Base-by-base conservation (phyloP, 2,329 filamentous ascomycete species). In the Fusarium kyushuense region DNA sequence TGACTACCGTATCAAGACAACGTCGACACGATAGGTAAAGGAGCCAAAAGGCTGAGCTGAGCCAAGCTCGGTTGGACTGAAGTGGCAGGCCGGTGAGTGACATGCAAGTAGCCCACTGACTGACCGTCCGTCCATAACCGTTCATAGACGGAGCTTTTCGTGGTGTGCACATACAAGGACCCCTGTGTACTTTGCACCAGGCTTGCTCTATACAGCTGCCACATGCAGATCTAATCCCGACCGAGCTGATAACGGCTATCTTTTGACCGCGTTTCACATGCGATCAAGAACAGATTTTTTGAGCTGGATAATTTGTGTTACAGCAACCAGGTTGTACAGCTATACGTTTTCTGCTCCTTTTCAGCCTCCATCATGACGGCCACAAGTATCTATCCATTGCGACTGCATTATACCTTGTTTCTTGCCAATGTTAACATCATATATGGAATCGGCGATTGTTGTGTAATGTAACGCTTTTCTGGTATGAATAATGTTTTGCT, bases 251-350 rank as follows among this genome's bases (percentile, higher is more conserved):
- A 67, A 52, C 41, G 27, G 43, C 27, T 67, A 70, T 69, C 57
- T 67, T 30, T 54, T 38, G 48, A 63, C 66, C 42, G 49, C 29
- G 53, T 70, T 63, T 69, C 66, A 69, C 66, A 69, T 69, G 66
- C 57, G 67, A 67, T 67, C 65, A 69, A 36, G 62, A 53, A 46
- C 62, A 63, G 46, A 58, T 59, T 27, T 49, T 35, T 45, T 58
- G 30, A 42, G 29, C 36, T 59, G 29, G 32, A 29, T 64, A n/a
- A 52, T 43, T 30, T 69, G 47, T 52, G 51, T 45, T 36, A 14
- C 54, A 49, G 32, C 14, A 41, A 29, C 38, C 32, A 61, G 19
- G 43, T 47, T 38, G 41, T 62, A 60, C 42, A 54, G 42, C 41
- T 51, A 27, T 40, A 32, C 29, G 43, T 27, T 46, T 27, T 45